These are phyloP conservation scores for Wickerhamiella siamensis DNA, from an alignment of 805 yeast species.

Conservation along the genomic window DNA sequence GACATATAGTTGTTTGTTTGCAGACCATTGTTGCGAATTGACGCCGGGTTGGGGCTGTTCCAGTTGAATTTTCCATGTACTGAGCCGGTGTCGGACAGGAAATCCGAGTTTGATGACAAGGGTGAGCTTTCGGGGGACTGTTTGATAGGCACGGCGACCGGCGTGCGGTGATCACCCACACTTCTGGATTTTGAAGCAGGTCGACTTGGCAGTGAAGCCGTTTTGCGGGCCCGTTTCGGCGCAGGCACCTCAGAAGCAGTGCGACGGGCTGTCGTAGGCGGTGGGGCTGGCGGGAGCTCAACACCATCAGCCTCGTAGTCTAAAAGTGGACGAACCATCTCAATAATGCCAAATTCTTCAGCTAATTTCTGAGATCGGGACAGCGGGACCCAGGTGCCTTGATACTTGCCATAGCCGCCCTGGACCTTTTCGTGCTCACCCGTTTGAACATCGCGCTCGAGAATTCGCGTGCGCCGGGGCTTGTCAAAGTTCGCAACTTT, in stretches of 20 bases:
- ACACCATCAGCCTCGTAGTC: slow-evolving; percentile 35
- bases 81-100: slow-evolving; percentile 10
- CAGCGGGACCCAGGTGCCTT: slow-evolving; percentile 93
- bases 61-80: not conserved
- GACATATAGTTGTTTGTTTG: slow-evolving; percentile 16
- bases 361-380: slow-evolving; percentile 60
- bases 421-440: slow-evolving; percentile 87
- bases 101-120: slow-evolving; percentile 14
- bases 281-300: slow-evolving; percentile 38
- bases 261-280: slow-evolving; percentile 34
- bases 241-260: slow-evolving; percentile 14
- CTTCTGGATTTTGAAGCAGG: not conserved
- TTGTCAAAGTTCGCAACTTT: slow-evolving; percentile 91
- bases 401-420: slow-evolving; percentile 95
- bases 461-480: slow-evolving; percentile 81
- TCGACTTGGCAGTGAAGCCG: slow-evolving; percentile 3
- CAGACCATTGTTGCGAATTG: not conserved
- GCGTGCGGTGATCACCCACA: not conserved
- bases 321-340: slow-evolving; percentile 48
- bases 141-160: slow-evolving; percentile 2
- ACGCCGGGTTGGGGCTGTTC: not conserved
- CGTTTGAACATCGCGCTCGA: slow-evolving; percentile 84
- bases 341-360: slow-evolving; percentile 46
- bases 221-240: slow-evolving; percentile 13
- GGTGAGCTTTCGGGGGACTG: slow-evolving; percentile 6